Conservation (phyloP, 2,329 filamentous ascomycete genomes). For the Plenodomus tracheiphilus region DNA sequence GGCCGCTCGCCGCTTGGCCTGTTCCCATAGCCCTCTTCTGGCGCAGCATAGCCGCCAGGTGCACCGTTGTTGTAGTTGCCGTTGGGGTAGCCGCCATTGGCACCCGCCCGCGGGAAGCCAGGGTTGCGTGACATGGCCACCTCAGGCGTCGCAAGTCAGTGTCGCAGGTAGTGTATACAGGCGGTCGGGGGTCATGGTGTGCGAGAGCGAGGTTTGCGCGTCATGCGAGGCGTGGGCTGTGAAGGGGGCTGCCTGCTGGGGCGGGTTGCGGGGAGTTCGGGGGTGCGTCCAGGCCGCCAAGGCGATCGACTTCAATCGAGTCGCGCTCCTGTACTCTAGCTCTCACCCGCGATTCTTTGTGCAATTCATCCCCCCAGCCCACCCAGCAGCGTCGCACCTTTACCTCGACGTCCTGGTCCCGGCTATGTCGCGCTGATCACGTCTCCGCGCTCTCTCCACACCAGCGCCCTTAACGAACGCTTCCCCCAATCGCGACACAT, state of each 20-base stretch:
- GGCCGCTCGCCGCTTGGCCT: slow-evolving; percentile 35
- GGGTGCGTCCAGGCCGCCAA: slow-evolving; percentile 18
- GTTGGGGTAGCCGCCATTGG: slow-evolving; percentile 46
- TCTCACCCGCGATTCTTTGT: slow-evolving; percentile 19
- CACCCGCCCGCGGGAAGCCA: slow-evolving; percentile 34
- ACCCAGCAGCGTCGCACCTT: slow-evolving; percentile 18
- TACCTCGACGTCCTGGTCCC: slow-evolving; percentile 3
- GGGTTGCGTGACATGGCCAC: slow-evolving; percentile 43
- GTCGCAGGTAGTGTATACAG: slow-evolving; percentile 1
- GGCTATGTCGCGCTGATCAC: slow-evolving; percentile 28
- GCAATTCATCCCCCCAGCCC: slow-evolving; percentile 10
- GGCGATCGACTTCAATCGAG: slow-evolving; percentile 3
- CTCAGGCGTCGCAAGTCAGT: slow-evolving; percentile 10
- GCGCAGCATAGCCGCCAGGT: slow-evolving; percentile 25
- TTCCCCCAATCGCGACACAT: slow-evolving; percentile 11
- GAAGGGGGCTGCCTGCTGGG: not conserved
- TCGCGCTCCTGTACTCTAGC: slow-evolving; percentile 11
- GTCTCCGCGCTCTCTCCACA: not conserved
- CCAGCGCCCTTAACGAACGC: slow-evolving; percentile 2
- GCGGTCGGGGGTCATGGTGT: slow-evolving; percentile 18
- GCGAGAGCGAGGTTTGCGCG: slow-evolving; percentile 10
- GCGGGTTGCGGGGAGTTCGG: slow-evolving; percentile 32
- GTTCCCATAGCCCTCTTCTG: slow-evolving; percentile 16
- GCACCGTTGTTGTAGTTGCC: slow-evolving; percentile 19
- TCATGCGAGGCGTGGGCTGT: slow-evolving; percentile 3